Evolutionary conservation across 1,284 basidiomycete genomes (phyloP), one percentile per base, ranked within the genome.

Genomic region (Sporisorium sorghi): DNA sequence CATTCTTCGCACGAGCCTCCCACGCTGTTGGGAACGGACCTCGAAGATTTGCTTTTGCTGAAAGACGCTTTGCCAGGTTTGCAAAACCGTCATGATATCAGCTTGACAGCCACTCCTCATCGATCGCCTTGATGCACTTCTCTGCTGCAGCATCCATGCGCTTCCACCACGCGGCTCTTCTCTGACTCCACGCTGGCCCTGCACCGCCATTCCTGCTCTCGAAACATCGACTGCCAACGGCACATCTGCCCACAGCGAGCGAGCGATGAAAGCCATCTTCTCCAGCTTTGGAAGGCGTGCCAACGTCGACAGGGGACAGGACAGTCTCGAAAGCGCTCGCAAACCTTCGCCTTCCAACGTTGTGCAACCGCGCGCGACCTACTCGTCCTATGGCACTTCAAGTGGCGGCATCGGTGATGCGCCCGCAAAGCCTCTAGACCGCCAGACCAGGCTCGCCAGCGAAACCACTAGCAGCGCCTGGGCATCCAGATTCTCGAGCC

Each of bases 231-330:
- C n/a, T n/a, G n/a, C n/a, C 39, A 21, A 4, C 39, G 7, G 6
- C 17, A 33, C 30, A 43, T 30, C 23, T 9, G n/a, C n/a, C 5
- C 12, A 5, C 14, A 15, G 11, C 8, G 5, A 42, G 32, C 8
- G 5, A 42, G 32, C 42, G 8, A 73, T 73, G 70, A 67, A 62
- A 17, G 64, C 70, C 32, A 62, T 73, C 50, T 60, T 73, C 10
- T 56, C 59, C 24, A 59, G 10, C 32, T 63, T 73, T 12, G 57
- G 70, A 15, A 63, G 64, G 40, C 57, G 56, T 17, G 60, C 40
- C 43, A 65, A 65, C 37, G 28, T 58, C 40, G 42, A 50, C 32
- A 28, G 33, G 32, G 43, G 37, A 23, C 51, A 62, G 7, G 43
- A 56, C 10, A 3, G 53, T 9, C 14, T 47, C 8, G 51, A 65